Evolutionary conservation across 768 basidiomycete genomes (phyloP).

Genomic region (Gloeostereum incarnatum): DNA sequence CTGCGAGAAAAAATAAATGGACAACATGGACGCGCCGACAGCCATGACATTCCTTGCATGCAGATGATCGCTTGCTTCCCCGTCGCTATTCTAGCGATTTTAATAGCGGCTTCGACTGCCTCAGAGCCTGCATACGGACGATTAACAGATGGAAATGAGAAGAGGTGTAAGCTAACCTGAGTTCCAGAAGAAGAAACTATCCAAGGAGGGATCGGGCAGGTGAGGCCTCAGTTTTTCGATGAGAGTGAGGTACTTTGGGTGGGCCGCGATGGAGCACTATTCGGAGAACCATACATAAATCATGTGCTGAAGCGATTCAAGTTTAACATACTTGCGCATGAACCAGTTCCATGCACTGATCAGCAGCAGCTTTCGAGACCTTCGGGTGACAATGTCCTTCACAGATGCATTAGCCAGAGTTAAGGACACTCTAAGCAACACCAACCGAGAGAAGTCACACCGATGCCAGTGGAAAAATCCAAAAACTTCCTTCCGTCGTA

Average conservation of each 20-base stretch:
- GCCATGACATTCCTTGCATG: constrained; percentile 60
- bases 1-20: constrained; percentile 17
- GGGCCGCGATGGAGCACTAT: constrained; percentile 85
- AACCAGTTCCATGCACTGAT: constrained; percentile 75
- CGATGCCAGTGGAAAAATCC: constrained; percentile 86
- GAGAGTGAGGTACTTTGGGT: constrained; percentile 78
- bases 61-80: constrained; percentile 80
- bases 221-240: constrained; percentile 77
- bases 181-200: constrained; percentile 97
- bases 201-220: constrained; percentile 87
- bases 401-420: constrained; percentile 1
- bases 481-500: constrained; percentile 67
- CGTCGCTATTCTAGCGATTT: constrained; percentile 75
- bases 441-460: constrained; percentile 76
- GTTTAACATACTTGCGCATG: constrained; percentile 55
- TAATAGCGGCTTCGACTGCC: constrained; percentile 84
- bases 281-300: constrained; percentile 1
- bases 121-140: too few species aligned
- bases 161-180: too few species aligned
- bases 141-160: too few species aligned
- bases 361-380: constrained; percentile 81
- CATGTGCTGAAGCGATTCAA: neutral
- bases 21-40: neutral
- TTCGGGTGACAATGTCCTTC: constrained; percentile 83
- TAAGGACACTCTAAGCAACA: constrained; percentile 1